These are phyloP conservation scores for Solanum aculeatissimum DNA, from an alignment of 305 asterid species.

Conservation along the genomic window DNA sequence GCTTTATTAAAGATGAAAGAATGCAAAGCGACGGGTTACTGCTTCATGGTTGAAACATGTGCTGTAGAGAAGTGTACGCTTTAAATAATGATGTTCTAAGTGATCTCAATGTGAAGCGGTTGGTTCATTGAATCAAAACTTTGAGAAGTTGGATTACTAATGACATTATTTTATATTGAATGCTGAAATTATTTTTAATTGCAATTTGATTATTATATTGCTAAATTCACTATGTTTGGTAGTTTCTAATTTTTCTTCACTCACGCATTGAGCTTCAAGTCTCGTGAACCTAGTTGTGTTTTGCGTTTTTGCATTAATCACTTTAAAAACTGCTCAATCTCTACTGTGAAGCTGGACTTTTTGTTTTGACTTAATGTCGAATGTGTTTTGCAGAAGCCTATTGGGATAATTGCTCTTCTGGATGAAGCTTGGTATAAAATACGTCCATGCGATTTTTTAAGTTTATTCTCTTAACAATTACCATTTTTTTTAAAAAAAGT, in stretches of 20 bases:
- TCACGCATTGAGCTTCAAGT: not conserved
- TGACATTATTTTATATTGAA: not conserved
- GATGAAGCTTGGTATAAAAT: constrained; percentile 92
- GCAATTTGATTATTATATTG: not conserved
- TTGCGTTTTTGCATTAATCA: not conserved
- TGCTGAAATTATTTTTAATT: not conserved
- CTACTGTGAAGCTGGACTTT: not conserved
- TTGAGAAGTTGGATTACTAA: not conserved
- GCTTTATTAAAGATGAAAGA: not conserved
- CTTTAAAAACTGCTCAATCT: not conserved
- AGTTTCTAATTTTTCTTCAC: not conserved
- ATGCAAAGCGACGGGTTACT: not conserved
- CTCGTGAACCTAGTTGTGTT: not conserved
- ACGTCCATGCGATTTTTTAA: constrained; percentile 1
- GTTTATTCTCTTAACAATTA: not conserved
- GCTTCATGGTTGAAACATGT: not conserved
- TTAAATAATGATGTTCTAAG: not conserved
- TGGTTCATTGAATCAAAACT: not conserved
- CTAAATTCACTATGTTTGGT: not conserved
- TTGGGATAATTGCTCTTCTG: constrained; percentile 84
- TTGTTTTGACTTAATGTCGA: constrained; percentile 13
- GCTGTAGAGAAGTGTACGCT: not conserved
- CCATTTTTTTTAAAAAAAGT: too few relatives aligned
- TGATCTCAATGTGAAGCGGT: not conserved
- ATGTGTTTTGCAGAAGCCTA: constrained; percentile 76